A percentile compares a stretch with the other conserved stretches of the same genome.
phyloP scores from a whole-genome alignment of 768 basidiomycete genomes.

The Russula griseocarnosa region DNA sequence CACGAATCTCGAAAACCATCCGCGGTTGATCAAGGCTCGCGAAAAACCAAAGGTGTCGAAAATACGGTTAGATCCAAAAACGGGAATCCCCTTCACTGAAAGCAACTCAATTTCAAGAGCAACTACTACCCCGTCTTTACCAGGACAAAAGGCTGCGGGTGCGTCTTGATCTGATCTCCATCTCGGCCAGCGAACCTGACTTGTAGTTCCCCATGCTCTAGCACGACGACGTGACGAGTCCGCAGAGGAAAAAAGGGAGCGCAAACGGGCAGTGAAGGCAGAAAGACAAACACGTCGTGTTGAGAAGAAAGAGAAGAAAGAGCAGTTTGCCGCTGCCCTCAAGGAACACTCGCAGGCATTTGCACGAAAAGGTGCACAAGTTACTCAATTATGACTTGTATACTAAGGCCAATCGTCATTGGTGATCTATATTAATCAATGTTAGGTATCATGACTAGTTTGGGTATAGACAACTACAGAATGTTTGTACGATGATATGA shows the following conservation, averaged over 20 bases:
- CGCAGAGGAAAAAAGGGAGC: constrained; percentile 64
- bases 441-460: constrained; percentile 17
- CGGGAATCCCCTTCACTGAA: constrained; percentile 63
- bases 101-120: constrained; percentile 30
- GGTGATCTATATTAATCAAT: constrained; percentile 5
- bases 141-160: constrained; percentile 8
- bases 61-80: constrained; percentile 70
- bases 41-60: constrained; percentile 52
- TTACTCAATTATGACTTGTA: constrained; percentile 33
- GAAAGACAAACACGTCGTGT: constrained; percentile 59
- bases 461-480: constrained; percentile 23
- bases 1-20: constrained; percentile 97
- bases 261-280: constrained; percentile 66
- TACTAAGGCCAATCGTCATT: not conserved
- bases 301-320: constrained; percentile 64
- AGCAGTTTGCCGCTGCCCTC: constrained; percentile 59
- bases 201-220: constrained; percentile 43
- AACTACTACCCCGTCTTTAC: constrained; percentile 22
- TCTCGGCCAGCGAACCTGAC: constrained; percentile 31
- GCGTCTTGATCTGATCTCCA: not conserved
- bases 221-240: constrained; percentile 73
- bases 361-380: constrained; percentile 41
- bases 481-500: constrained; percentile 1
- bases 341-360: constrained; percentile 53
- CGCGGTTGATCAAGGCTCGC: constrained; percentile 73